Evolutionary conservation across 2,329 filamentous ascomycete species (phyloP), one percentile per base, ranked within the genome.

Genomic region (Herpomyces periplanetae): DNA sequence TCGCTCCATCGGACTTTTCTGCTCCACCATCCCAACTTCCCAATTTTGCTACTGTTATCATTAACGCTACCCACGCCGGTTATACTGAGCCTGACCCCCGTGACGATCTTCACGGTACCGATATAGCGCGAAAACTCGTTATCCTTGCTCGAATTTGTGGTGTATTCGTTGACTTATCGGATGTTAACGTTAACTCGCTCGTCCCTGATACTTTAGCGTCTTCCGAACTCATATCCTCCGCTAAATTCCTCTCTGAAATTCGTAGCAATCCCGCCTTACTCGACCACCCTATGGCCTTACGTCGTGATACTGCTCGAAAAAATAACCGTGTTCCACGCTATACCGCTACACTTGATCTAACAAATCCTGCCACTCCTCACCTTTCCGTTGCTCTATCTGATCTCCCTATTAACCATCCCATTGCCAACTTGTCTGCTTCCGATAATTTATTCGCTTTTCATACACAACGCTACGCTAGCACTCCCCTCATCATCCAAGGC

Each of bases 401-500:
- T n/a, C n/a, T n/a, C n/a, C n/a, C n/a, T n/a, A n/a, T n/a, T n/a
- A n/a, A n/a, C 24, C 69, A 84, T 34, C 66, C 80, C 6, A 88
- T 96, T 41, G 80, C 80, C 7, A 63, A 65, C 18, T 49, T 96
- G 22, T 85, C 87, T 51, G 80, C 80, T 13, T 91, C 73, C 38
- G 80, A 91, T 37, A 96, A 96, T 45, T 85, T 96, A 36, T 87
- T 96, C 35, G 85, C 62, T 46, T 88, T 96, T 47, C 85, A 88
- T 42, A 96, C 80, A 4, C 64, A 84, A 48, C 53, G 80, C 31
- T 96, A 96, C 35, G 71, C 71, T 23, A 51, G 47, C 34, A 84
- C 75, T 40, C 73, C 80, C 16, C 47, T 96, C 26, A 87, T 88
- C 34, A 56, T 96, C 26, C 75, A 91, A 44, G 80, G 80, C 23